phyloP scores from a whole-genome alignment of 2,329 filamentous ascomycete genomes.

The Clonostachys byssicola region DNA sequence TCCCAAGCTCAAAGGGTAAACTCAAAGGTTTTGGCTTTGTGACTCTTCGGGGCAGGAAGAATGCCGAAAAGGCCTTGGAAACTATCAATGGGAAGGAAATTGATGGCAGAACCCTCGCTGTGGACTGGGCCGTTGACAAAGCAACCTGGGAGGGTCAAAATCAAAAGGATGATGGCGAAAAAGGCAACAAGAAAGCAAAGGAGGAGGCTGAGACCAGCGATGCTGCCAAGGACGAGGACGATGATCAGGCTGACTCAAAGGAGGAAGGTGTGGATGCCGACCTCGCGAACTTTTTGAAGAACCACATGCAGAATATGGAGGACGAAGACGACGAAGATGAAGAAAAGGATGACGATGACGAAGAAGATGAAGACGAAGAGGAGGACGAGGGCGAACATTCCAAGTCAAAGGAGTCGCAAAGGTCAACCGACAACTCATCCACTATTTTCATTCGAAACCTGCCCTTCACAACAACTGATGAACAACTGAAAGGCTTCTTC shows the following conservation, averaged over 20 bases:
- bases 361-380: conserved; percentile 36
- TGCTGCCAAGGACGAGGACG: conserved; percentile 18
- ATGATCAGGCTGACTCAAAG: conserved; percentile 24
- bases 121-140: conserved; percentile 97
- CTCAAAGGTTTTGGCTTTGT: conserved; percentile 92
- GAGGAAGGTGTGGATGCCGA: conserved; percentile 38
- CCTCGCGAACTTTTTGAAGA: conserved; percentile 53
- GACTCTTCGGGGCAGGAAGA: conserved; percentile 79
- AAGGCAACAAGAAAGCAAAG: conserved; percentile 28
- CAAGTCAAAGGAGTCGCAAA: conserved; percentile 12
- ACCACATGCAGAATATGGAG: conserved; percentile 51
- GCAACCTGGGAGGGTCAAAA: conserved; percentile 90
- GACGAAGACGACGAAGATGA: conserved; percentile 49
- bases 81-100: conserved; percentile 85
- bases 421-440: conserved; percentile 59
- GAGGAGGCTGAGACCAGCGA: conserved; percentile 17
- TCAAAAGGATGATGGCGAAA: conserved; percentile 38
- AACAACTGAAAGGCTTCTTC: conserved; percentile 81
- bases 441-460: conserved; percentile 93
- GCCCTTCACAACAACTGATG: conserved; percentile 83
- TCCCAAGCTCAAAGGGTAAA: conserved; percentile 74
- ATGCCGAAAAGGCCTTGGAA: conserved; percentile 84
- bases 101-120: conserved; percentile 82
- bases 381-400: conserved; percentile 12
- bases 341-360: conserved; percentile 33